A percentile compares a stretch with the other conserved stretches of the same genome.
phyloP scores from a whole-genome alignment of 768 basidiomycete genomes.

The Austroboletus eburneus region DNA sequence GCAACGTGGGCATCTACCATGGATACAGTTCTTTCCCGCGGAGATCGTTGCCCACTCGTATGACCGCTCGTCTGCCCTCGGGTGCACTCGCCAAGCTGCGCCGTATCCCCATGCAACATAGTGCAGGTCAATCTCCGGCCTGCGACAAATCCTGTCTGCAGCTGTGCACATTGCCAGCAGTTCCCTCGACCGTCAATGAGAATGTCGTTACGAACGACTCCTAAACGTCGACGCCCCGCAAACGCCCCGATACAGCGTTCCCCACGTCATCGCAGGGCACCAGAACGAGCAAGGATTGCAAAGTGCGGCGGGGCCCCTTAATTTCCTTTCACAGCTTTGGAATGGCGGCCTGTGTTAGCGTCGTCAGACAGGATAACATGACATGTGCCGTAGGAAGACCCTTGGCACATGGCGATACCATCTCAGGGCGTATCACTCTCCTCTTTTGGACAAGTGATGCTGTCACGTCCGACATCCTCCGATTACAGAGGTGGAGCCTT shows the following conservation, averaged over 20 bases:
- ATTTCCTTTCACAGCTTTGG: conserved; percentile 15
- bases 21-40: conserved; percentile 29
- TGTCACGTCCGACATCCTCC: conserved; percentile 29
- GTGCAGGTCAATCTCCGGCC: conserved; percentile 21
- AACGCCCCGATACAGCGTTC: background rate
- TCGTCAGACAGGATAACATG: conserved; percentile 3
- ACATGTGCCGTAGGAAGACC: background rate
- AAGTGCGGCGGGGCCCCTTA: conserved; percentile 9
- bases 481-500: conserved; percentile 3
- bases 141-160: conserved; percentile 5
- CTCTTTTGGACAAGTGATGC: conserved; percentile 7
- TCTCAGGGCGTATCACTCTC: conserved; percentile 21
- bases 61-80: conserved; percentile 5
- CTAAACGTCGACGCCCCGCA: conserved; percentile 17
- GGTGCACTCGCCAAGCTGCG: conserved; percentile 15
- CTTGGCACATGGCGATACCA: conserved; percentile 18
- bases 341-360: conserved; percentile 1
- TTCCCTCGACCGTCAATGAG: no score
- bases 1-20: conserved; percentile 27
- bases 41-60: conserved; percentile 20
- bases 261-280: conserved; percentile 20
- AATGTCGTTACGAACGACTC: no score
- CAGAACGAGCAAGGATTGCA: background rate
- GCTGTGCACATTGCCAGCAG: conserved; percentile 7
- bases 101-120: conserved; percentile 19